Conservation (phyloP, 345 rosid genomes). For the Sisymbrium altissimum region DNA sequence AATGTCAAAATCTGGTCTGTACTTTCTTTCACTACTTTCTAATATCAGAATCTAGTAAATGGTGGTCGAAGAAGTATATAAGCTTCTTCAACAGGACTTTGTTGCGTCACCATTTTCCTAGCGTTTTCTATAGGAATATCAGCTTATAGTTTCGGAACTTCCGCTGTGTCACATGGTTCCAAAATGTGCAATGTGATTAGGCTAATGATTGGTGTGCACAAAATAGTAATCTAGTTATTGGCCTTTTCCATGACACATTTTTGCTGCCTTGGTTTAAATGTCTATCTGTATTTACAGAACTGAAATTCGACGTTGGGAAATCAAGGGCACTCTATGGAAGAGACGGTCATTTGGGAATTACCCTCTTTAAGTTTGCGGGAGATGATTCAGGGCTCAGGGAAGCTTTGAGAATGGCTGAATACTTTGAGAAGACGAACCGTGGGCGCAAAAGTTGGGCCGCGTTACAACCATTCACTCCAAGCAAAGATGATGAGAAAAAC, state of each 20-base stretch:
- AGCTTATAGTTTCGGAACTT: constrained; percentile 15
- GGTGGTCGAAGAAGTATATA: constrained; percentile 4
- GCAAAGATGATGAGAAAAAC: constrained; percentile 77
- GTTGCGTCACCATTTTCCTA: constrained; percentile 3
- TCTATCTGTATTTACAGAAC: constrained; percentile 54
- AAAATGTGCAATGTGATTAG: constrained; percentile 18
- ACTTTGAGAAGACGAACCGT: constrained; percentile 72
- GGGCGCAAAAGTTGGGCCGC: constrained; percentile 79
- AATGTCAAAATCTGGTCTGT: constrained; percentile 5
- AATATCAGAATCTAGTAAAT: constrained; percentile 5
- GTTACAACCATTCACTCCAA: constrained; percentile 49
- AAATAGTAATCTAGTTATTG: constrained; percentile 12
- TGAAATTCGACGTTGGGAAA: constrained; percentile 76
- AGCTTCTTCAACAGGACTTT: constrained; percentile 3
- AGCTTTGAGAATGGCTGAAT: constrained; percentile 69
- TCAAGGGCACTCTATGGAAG: constrained; percentile 84
- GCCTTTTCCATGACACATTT: constrained; percentile 11
- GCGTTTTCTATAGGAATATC: background rate
- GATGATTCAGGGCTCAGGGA: constrained; percentile 71
- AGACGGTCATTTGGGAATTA: constrained; percentile 90
- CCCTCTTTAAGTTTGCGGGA: constrained; percentile 64
- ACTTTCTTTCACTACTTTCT: constrained; percentile 1
- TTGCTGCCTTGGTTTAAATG: constrained; percentile 21
- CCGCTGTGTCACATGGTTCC: constrained; percentile 4
- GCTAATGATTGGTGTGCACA: constrained; percentile 16